Percentiles rank a stretch among this genome's conserved stretches.
Evolutionary conservation across 345 rosid genomes (phyloP).

Genomic region (Adansonia digitata): DNA sequence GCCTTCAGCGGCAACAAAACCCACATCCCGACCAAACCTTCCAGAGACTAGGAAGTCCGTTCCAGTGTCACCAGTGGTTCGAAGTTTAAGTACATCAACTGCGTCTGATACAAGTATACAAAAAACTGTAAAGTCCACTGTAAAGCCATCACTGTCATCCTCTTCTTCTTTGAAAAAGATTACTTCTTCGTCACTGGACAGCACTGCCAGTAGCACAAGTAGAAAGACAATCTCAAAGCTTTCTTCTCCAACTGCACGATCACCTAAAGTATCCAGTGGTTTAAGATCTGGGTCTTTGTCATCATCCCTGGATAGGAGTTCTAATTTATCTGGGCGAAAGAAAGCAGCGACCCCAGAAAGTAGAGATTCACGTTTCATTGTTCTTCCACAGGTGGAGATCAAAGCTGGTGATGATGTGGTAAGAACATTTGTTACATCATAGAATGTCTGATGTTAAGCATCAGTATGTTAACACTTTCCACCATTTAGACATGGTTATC

Average conservation of each 20-base stretch:
- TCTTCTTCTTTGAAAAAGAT: conserved; percentile 54
- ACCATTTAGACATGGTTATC: background rate
- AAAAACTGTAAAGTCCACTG: conserved; percentile 40
- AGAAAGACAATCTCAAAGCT: conserved; percentile 53
- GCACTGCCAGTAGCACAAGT: conserved; percentile 50
- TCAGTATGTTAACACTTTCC: background rate
- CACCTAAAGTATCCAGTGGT: conserved; percentile 69
- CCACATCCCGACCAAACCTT: conserved; percentile 37
- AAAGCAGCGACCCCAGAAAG: conserved; percentile 61
- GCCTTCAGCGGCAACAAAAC: conserved; percentile 60
- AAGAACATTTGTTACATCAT: conserved; percentile 20
- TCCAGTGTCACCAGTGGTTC: conserved; percentile 39
- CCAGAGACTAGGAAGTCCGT: conserved; percentile 48
- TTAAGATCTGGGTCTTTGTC: conserved; percentile 55
- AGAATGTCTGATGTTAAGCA: background rate
- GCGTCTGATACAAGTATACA: conserved; percentile 44
- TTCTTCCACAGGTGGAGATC: conserved; percentile 89
- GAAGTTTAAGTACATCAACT: conserved; percentile 48
- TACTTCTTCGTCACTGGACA: conserved; percentile 58
- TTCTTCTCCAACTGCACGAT: conserved; percentile 58
- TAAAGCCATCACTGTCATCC: conserved; percentile 41
- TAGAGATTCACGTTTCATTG: conserved; percentile 67
- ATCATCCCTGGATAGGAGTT: conserved; percentile 57
- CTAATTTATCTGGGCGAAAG: conserved; percentile 65
- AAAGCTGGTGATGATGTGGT: conserved; percentile 96